Base-by-base conservation (phyloP, 2,329 filamentous ascomycete species). In the Colletotrichum caudatum region DNA sequence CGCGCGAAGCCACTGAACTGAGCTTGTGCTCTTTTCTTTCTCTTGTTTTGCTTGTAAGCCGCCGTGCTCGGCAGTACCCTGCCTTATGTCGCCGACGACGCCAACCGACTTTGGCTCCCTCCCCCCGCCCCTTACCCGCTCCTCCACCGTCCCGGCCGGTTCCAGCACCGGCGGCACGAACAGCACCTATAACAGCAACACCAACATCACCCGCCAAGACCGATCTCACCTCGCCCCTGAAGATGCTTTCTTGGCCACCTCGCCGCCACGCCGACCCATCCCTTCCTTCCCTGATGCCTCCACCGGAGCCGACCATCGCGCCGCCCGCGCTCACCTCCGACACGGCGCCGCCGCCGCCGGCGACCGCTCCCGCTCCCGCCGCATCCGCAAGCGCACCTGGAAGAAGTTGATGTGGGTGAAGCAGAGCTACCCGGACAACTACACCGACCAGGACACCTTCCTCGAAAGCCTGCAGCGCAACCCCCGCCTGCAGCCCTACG, bases 321-420 rank as follows among this genome's bases (percentile, higher is more conserved):
- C 41, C 23, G 65, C 65, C 4, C 71, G 64, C 46, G 53, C 29
- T 53, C 68, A 64, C 33, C 65, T 69, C 75, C 75, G 79, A 75
- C 58, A 76, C 76, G 54, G 58, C 74, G 77, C 85, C 80, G 69
- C 73, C 80, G 69, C 73, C 82, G 85, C 86, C 75, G 78, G 85
- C 57, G 83, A 88, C 67, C 87, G 87, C 53, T 86, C 90, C 23
- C 92, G 90, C 75, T 84, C 89, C 60, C 93, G 91, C 75, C 87
- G 92, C 58, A 86, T 90, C 76, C 87, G 91, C 74, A 93, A 91
- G 78, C 89, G 90, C 62, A 89, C 89, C 14, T 98, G 95, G 93
- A 97, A 97, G 87, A 98, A 98, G 84, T 83, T 99, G 75, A 88
- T 99, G 66, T 99, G 96, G 96, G 95, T 99, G 78, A 97, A 97